These are phyloP conservation scores for Lasiodiplodia sp. DNA, from an alignment of 2,329 filamentous ascomycete species.

Conservation along the genomic window DNA sequence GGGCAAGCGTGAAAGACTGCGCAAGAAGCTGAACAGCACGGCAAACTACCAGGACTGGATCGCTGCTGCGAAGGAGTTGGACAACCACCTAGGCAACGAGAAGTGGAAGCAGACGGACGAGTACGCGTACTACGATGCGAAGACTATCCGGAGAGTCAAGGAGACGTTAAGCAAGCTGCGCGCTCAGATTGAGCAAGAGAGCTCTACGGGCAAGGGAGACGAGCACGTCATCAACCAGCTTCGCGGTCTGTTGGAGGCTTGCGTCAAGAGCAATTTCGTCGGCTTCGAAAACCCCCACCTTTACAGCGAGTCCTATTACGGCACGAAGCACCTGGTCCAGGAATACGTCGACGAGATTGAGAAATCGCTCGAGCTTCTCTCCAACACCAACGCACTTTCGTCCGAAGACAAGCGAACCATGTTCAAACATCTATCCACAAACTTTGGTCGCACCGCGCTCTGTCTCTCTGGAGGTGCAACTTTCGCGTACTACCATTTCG, in stretches of 20 bases:
- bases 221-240: slow-evolving; percentile 74
- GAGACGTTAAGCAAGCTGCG: slow-evolving; percentile 75
- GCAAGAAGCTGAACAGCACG: slow-evolving; percentile 74
- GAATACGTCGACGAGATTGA: slow-evolving; percentile 87
- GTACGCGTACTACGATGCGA: slow-evolving; percentile 84
- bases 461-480: slow-evolving; percentile 93
- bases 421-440: slow-evolving; percentile 88
- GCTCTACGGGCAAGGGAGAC: slow-evolving; percentile 50
- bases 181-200: slow-evolving; percentile 61
- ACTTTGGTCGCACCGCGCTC: slow-evolving; percentile 90
- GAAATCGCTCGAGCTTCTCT: slow-evolving; percentile 71
- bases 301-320: slow-evolving; percentile 98
- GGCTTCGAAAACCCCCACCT: slow-evolving; percentile 91
- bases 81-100: slow-evolving; percentile 80
- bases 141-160: slow-evolving; percentile 79
- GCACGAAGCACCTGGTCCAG: slow-evolving; percentile 94
- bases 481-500: slow-evolving; percentile 97
- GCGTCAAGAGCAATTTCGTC: slow-evolving; percentile 97
- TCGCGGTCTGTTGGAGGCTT: slow-evolving; percentile 80
- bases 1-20: slow-evolving; percentile 75
- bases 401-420: slow-evolving; percentile 77
- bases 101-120: slow-evolving; percentile 78
- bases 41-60: slow-evolving; percentile 86
- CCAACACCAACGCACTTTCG: slow-evolving; percentile 71
- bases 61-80: slow-evolving; percentile 77